These are phyloP conservation scores for Aspergillus sp. DNA, from an alignment of 2,329 filamentous ascomycete species.

Conservation along the genomic window DNA sequence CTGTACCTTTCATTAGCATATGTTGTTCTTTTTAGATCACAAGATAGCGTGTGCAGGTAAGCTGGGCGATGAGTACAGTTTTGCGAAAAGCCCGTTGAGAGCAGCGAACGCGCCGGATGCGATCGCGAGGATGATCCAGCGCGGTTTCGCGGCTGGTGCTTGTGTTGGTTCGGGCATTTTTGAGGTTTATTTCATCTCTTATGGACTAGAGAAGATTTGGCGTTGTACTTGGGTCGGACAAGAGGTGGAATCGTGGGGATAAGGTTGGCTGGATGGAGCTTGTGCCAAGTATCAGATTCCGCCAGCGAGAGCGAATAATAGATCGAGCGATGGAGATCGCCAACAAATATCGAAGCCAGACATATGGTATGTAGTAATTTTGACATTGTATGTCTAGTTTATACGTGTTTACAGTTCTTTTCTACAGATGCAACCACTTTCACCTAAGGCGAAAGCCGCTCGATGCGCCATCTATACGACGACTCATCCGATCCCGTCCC, in stretches of 20 bases:
- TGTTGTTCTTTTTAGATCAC: background rate
- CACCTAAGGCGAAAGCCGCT: constrained; percentile 45
- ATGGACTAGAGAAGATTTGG: background rate
- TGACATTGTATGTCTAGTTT: background rate
- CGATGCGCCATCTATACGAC: constrained; percentile 51
- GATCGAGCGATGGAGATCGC: background rate
- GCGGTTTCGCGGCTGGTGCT: constrained; percentile 25
- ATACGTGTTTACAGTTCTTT: background rate
- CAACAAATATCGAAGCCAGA: background rate
- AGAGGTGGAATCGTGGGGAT: background rate
- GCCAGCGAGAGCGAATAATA: background rate
- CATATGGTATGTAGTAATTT: background rate
- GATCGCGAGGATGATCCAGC: constrained; percentile 61
- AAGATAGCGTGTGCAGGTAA: background rate
- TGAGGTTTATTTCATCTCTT: background rate
- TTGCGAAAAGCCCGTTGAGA: constrained; percentile 69
- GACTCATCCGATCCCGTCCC: constrained; percentile 55
- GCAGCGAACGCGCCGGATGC: constrained; percentile 67
- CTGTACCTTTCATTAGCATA: constrained; percentile 36
- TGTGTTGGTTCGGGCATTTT: constrained; percentile 17
- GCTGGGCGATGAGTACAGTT: constrained; percentile 54
- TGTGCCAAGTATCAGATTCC: constrained; percentile 13
- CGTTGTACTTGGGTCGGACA: background rate
- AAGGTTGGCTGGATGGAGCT: background rate
- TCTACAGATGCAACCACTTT: background rate